These are phyloP conservation scores for Punica granatum DNA, from an alignment of 345 rosid genomes.

Conservation along the genomic window DNA sequence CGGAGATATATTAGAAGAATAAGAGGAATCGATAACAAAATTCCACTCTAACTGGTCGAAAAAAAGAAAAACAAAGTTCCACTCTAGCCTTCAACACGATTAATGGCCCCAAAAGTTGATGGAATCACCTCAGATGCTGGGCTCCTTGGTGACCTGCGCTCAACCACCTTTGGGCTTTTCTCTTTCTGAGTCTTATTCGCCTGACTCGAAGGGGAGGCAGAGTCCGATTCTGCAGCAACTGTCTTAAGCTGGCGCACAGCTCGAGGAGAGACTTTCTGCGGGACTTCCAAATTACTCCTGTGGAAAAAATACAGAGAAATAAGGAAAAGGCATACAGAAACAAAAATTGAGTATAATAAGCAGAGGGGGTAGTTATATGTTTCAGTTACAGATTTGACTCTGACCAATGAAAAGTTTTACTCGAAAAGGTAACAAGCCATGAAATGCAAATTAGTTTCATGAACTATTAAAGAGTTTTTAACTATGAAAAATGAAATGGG, in stretches of 20 bases:
- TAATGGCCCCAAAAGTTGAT: background rate
- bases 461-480: background rate
- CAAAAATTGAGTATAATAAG: background rate
- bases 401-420: background rate
- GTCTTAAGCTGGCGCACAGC: conserved; percentile 69
- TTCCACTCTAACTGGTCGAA: too few species aligned
- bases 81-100: too few species aligned
- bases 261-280: conserved; percentile 68
- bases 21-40: too few species aligned
- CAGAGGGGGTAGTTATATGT: background rate
- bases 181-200: conserved; percentile 56
- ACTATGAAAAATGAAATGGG: background rate
- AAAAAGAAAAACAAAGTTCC: too few species aligned
- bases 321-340: background rate
- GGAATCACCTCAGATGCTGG: conserved; percentile 64
- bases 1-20: too few species aligned
- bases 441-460: background rate
- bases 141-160: conserved; percentile 72
- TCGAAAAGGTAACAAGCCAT: background rate
- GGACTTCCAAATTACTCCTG: conserved; percentile 63
- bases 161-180: conserved; percentile 65
- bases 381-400: background rate
- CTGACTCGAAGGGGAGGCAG: conserved; percentile 47
- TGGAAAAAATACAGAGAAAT: conserved; percentile 5
- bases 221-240: conserved; percentile 40